These are phyloP conservation scores for Eleusine coracana DNA, from an alignment of 176 grass and related monocot species.

Conservation along the genomic window DNA sequence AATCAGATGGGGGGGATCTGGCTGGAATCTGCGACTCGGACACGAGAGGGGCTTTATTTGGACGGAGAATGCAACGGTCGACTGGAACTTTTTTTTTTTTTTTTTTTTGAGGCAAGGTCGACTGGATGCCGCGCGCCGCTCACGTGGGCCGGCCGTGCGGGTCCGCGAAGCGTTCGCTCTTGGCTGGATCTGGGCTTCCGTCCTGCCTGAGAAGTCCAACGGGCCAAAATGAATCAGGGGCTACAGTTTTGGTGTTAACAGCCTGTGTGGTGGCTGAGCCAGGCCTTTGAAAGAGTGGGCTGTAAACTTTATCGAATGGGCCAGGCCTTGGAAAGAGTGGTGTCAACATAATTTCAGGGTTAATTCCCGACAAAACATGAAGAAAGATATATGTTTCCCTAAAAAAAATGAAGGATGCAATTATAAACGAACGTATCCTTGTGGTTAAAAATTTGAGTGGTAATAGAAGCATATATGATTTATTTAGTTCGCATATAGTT, in stretches of 20 bases:
- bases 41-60: slow-evolving; percentile 1
- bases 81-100: slow-evolving; percentile 15
- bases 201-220: neutral
- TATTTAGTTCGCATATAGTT: too few relatives aligned
- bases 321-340: neutral
- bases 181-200: neutral
- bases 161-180: slow-evolving; percentile 6
- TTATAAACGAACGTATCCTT: neutral
- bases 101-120: neutral
- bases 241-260: neutral
- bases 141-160: slow-evolving; percentile 5
- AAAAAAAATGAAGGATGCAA: neutral
- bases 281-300: neutral
- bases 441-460: neutral
- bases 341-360: neutral
- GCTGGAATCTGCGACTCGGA: slow-evolving; percentile 5
- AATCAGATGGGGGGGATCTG: neutral
- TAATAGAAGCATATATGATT: neutral
- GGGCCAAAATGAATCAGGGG: neutral
- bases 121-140: slow-evolving; percentile 21
- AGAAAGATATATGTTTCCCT: too few relatives aligned
- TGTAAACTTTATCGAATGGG: neutral
- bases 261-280: neutral
- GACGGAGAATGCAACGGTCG: slow-evolving; percentile 61
- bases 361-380: neutral